Evolutionary conservation across 441 rosid species (phyloP), one percentile per base, ranked within the genome.

Genomic region (Populus trichocarpa): DNA sequence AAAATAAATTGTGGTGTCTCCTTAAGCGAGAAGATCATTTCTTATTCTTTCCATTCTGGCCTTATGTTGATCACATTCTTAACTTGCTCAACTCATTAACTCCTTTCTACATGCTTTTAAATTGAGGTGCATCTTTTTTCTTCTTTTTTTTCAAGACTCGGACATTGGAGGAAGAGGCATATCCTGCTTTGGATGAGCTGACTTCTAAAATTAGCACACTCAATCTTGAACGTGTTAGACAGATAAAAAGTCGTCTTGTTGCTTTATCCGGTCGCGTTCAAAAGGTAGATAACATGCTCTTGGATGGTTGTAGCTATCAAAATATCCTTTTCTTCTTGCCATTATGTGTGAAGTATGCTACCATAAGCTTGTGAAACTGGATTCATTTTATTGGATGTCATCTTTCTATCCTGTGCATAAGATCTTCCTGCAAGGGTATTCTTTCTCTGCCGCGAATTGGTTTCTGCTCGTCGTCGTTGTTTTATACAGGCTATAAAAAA

Each of bases 121-220:
- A 38, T 61, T 67, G 30, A 18, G 20, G 57, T 46, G 30, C 20
- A n/a, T 28, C 3, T 50, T 33, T 35, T 22, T 53, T 73, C 74
- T 50, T 42, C 4, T 50, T 57, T 35, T 74, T 50, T 73, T 4
- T 69, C 75, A 88, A 40, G 89, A 86, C 88, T 11, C 70, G 42
- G 46, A 88, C 89, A 11, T 72, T 88, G 77, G 89, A 83, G 83
- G 88, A 86, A 67, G 91, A 88, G 80, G 89, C 91, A n/a, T 84
- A 88, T 77, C 91, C 91, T 16, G 89, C 88, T 40, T 67, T 88
- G 77, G 91, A 88, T 82, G 89, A 85, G 22, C 84, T 88, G 67
- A 85, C 89, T 67, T 83, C 91, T 35, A 88, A 88, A 78, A 84
- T 88, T 67, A 86, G 89, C 78, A 86, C 86, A 11, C 87, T 88